Base-by-base conservation (phyloP, 2,329 filamentous ascomycete species). In the Camptophora hylomeconis region DNA sequence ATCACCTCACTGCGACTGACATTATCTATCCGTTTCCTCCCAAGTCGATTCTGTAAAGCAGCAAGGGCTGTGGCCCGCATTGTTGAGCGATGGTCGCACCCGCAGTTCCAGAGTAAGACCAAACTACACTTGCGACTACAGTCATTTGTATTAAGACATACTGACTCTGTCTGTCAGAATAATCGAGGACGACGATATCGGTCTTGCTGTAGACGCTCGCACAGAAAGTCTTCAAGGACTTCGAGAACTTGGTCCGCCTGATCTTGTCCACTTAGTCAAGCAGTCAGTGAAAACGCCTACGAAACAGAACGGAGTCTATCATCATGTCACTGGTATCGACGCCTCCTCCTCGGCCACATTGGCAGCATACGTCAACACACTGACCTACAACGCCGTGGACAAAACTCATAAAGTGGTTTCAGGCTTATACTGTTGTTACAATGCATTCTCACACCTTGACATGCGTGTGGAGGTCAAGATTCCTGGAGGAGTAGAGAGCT, bases 401-500 rank as follows among this genome's bases (percentile, higher is more conserved):
- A 83, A 81, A 51, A 67, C 78, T 36, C 72, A 80, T 50, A 95
- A 94, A 61, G 89, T 95, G 33, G 79, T 84, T 6, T 89, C 92
- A 40, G 89, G 89, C 4, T 67, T 93, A 20, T 95, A 94, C 59
- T 95, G 89, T 60, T 98, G 89, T 59, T 98, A 98, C 68, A 98
- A 98, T 81, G 89, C 89, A 41, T 94, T 98, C 56, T 95, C 89
- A 4, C 74, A 92, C 40, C 69, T 95, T 30, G 89, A 98, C 50
- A 98, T 98, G 89, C 83, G 89, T 37, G 87, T 98, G 8, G 86
- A 95, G 50, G 87, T 98, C 35, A 87, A 86, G 41, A 95, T 98
- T 40, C 89, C 89, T 11, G 89, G 89, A 36, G 89, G 81, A 7
- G 83, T 98, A 29, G 87, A 98, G 54, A 92, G 83, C 57, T 95